A percentile compares a stretch with the other conserved stretches of the same genome.
These are phyloP conservation scores for bread wheat (Triticum aestivum) DNA, from an alignment of 176 grass and related monocot species.

Conservation along the genomic window DNA sequence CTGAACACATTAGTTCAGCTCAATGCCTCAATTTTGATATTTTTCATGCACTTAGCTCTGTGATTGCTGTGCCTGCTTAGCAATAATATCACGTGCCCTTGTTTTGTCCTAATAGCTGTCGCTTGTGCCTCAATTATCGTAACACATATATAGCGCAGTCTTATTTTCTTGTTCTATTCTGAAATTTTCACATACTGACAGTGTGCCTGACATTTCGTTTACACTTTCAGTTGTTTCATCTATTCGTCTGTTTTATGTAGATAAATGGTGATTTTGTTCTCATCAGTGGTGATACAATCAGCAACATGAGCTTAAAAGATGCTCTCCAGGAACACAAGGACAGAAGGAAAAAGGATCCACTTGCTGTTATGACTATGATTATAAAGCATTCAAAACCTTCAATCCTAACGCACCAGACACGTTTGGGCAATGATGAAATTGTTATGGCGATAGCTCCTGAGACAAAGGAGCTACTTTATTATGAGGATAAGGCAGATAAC, in stretches of 20 bases:
- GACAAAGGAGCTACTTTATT: constrained; percentile 81
- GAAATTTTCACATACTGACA: not conserved
- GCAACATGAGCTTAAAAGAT: constrained; percentile 81
- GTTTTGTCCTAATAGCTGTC: not conserved
- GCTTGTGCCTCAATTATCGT: not conserved
- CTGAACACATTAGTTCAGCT: not conserved
- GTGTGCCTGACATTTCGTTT: not conserved
- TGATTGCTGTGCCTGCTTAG: not conserved
- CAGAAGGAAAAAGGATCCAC: constrained; percentile 79
- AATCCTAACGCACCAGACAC: constrained; percentile 62
- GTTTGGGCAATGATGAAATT: constrained; percentile 87
- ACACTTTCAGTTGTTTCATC: constrained; percentile 21
- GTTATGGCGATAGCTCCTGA: constrained; percentile 75
- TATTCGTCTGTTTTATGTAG: constrained; percentile 44
- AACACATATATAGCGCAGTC: not conserved
- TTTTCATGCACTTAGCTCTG: not conserved
- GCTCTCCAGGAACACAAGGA: constrained; percentile 88
- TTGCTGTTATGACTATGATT: constrained; percentile 97
- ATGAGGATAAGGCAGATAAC: constrained; percentile 73
- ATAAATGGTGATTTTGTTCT: constrained; percentile 96
- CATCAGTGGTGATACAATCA: constrained; percentile 90
- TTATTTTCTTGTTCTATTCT: not conserved
- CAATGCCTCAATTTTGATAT: not conserved
- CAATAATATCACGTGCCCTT: not conserved
- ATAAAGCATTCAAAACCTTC: constrained; percentile 83